phyloP scores from a whole-genome alignment of 805 yeast genomes.

The Starmerella floricola region DNA sequence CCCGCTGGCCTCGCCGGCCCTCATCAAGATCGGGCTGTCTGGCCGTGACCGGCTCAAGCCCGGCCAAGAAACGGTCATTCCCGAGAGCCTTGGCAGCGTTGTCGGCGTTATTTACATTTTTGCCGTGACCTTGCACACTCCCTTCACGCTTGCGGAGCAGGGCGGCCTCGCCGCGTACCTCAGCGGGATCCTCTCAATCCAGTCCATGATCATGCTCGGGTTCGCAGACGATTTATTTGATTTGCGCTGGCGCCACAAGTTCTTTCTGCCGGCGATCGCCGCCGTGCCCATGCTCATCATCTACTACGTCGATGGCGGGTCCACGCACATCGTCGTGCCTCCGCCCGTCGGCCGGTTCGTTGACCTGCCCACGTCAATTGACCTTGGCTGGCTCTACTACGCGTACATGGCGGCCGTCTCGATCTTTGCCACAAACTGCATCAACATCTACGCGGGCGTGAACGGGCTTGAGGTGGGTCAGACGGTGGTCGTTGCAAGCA shows the following conservation, averaged over 20 bases:
- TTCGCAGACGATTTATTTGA: slow-evolving; percentile 91
- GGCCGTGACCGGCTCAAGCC: slow-evolving; percentile 75
- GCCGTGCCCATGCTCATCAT: slow-evolving; percentile 83
- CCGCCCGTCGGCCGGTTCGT: slow-evolving; percentile 47
- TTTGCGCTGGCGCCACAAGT: slow-evolving; percentile 94
- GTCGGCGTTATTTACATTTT: slow-evolving; percentile 71
- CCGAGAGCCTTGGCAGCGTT: slow-evolving; percentile 90
- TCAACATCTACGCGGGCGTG: slow-evolving; percentile 89
- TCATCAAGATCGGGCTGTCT: slow-evolving; percentile 46
- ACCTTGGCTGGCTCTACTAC: slow-evolving; percentile 72
- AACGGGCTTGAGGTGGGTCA: slow-evolving; percentile 97
- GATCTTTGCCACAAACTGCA: slow-evolving; percentile 90
- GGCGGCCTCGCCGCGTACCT: slow-evolving; percentile 68
- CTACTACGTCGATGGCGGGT: slow-evolving; percentile 87
- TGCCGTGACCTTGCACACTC: slow-evolving; percentile 72
- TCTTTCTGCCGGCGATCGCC: slow-evolving; percentile 88
- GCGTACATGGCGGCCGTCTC: slow-evolving; percentile 82
- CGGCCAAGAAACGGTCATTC: slow-evolving; percentile 48
- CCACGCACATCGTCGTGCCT: slow-evolving; percentile 70
- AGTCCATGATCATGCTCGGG: slow-evolving; percentile 74
- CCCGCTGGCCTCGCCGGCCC: slow-evolving; percentile 20
- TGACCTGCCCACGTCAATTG: slow-evolving; percentile 37
- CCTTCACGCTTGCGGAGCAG: slow-evolving; percentile 36
- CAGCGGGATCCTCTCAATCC: slow-evolving; percentile 71
- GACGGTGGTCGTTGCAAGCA: slow-evolving; percentile 59